Evolutionary conservation across 73 alveolate species (phyloP), one percentile per base, ranked within the genome.

Genomic region (Tetrahymena thermophila): DNA sequence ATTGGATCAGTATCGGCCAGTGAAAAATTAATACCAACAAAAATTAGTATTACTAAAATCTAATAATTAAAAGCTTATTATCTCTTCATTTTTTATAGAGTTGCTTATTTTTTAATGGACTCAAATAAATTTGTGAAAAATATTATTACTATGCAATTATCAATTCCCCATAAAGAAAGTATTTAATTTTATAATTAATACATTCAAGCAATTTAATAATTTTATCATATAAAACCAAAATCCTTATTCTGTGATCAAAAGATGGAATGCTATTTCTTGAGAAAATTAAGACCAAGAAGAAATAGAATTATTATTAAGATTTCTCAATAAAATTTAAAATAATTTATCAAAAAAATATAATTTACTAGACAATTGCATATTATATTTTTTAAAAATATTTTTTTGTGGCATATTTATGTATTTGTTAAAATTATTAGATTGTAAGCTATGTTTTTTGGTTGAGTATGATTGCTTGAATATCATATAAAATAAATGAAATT

Each of bases 1-100:
- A 71, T 71, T 71, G 89, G 89, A 25, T 71, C 89, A 71, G 89
- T 71, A 71, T 71, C 89, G n/a, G 89, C 89, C 89, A 25, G 89
- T 71, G 89, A 23, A 23, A 71, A 71, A 71, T n/a, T 71, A 71
- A 71, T 28, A 31, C 89, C 35, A 71, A 71, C 89, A 71, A 71
- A 31, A 28, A 11, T 28, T 7, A 71, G 37, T 19, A 71, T 1
- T 31, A 71, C 37, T n/a, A 71, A 31, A 13, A 40, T 13, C 37
- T 14, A 19, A n/a, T 5, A 71, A 71, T 71, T 71, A 71, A 71
- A 71, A 71, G 4, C 17, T 71, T 17, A 23, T 28, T 28, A 31
- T 71, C n/a, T 31, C 89, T 71, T 71, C 89, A 71, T 71, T 71
- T 71, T 31, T 71, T 28, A 28, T 7, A 2, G 37, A 31, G 4